phyloP scores from a whole-genome alignment of 805 yeast genomes.

The Cyberlindnera meyerae region DNA sequence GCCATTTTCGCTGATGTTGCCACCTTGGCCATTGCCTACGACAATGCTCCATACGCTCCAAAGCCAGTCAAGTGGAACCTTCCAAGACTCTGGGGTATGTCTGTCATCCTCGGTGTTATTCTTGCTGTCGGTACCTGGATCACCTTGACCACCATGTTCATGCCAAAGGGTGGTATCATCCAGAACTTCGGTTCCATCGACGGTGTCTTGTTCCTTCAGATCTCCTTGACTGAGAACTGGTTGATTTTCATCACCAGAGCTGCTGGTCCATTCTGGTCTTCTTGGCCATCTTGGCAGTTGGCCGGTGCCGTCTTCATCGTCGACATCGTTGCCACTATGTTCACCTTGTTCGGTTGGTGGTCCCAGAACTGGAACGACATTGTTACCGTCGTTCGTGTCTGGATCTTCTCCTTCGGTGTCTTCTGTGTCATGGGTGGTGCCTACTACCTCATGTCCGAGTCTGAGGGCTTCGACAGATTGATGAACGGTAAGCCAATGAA shows the following conservation, averaged over 20 bases:
- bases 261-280: constrained; percentile 98
- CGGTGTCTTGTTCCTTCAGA: constrained; percentile 90
- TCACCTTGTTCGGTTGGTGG: constrained; percentile 96
- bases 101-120: constrained; percentile 77
- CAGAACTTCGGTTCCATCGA: constrained; percentile 94
- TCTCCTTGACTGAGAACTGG: constrained; percentile 95
- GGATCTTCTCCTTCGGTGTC: constrained; percentile 95
- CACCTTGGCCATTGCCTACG: constrained; percentile 94
- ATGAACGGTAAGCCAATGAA: constrained; percentile 75
- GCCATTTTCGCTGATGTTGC: constrained; percentile 98
- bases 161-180: constrained; percentile 87
- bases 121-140: constrained; percentile 94
- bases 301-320: constrained; percentile 89
- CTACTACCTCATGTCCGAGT: constrained; percentile 86
- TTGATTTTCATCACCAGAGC: constrained; percentile 95
- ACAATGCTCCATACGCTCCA: constrained; percentile 92
- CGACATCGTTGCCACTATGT: constrained; percentile 88
- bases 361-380: constrained; percentile 96
- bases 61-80: constrained; percentile 94
- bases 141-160: constrained; percentile 89
- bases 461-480: constrained; percentile 74
- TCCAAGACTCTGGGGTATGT: constrained; percentile 97
- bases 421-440: constrained; percentile 97
- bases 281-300: constrained; percentile 94
- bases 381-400: constrained; percentile 89